Evolutionary conservation across 1,139 yeast species (phyloP).

Genomic region (Hyphopichia buzzinii): DNA sequence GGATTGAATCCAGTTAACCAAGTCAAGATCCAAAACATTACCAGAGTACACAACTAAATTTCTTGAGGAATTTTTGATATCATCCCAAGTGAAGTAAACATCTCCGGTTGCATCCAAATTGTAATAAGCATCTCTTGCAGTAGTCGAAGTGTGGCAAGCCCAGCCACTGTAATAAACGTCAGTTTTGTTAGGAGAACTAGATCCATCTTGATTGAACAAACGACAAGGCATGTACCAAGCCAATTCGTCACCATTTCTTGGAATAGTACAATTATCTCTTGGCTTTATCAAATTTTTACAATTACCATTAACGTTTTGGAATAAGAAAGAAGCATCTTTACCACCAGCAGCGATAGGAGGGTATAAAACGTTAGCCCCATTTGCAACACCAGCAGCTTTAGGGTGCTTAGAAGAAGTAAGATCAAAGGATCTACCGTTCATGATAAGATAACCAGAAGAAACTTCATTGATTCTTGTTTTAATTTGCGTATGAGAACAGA

Average conservation of each 20-base stretch:
- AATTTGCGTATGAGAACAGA: conserved; percentile 54
- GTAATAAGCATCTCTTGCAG: conserved; percentile 71
- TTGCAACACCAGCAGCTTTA: conserved; percentile 69
- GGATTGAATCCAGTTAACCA: conserved; percentile 69
- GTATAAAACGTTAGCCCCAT: conserved; percentile 67
- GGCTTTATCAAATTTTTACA: conserved; percentile 84
- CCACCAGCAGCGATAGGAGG: conserved; percentile 92
- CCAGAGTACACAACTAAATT: conserved; percentile 87
- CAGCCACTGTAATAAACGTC: conserved; percentile 70
- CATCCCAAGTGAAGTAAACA: conserved; percentile 89
- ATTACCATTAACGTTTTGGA: conserved; percentile 94
- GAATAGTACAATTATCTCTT: conserved; percentile 66
- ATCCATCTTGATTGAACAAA: conserved; percentile 65
- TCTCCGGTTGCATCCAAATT: conserved; percentile 62
- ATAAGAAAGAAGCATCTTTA: conserved; percentile 80
- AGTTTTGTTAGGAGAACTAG: conserved; percentile 61
- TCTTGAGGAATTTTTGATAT: conserved; percentile 65
- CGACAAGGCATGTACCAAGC: conserved; percentile 99
- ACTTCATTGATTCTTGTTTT: conserved; percentile 63
- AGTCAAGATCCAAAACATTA: conserved; percentile 74
- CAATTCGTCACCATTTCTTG: conserved; percentile 56
- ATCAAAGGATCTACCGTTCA: conserved; percentile 81
- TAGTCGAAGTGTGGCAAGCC: conserved; percentile 82
- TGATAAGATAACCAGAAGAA: conserved; percentile 58
- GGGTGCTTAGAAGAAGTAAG: conserved; percentile 74